These are phyloP conservation scores for Coniophora puteana DNA, from an alignment of 1,284 basidiomycete species.

Conservation along the genomic window DNA sequence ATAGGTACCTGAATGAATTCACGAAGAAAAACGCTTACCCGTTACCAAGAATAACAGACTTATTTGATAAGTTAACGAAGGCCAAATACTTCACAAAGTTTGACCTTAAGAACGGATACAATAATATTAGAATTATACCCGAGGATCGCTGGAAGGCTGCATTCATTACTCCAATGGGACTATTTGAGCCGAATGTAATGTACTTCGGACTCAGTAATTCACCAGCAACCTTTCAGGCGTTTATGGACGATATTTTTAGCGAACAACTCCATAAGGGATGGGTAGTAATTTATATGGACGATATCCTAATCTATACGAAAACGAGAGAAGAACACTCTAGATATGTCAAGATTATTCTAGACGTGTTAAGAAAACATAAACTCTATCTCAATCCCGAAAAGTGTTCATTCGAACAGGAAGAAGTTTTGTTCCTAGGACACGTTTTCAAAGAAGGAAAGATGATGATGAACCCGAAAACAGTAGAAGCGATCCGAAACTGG, in stretches of 20 bases:
- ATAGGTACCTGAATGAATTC: too few species aligned
- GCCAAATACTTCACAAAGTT: too few species aligned
- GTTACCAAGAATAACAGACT: too few species aligned
- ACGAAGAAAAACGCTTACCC: too few species aligned
- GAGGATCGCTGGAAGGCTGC: too few species aligned
- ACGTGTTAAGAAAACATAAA: slow-evolving; percentile 1
- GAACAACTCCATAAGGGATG: neutral
- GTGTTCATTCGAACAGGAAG: neutral
- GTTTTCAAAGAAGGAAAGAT: neutral
- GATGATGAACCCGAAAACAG: neutral
- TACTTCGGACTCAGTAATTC: slow-evolving; percentile 1
- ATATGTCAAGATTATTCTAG: neutral
- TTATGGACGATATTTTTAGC: neutral
- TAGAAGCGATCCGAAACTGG: neutral
- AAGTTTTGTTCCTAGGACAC: slow-evolving; percentile 3
- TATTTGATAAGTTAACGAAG: too few species aligned
- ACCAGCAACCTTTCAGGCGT: neutral
- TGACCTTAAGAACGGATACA: too few species aligned
- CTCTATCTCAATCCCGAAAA: slow-evolving; percentile 2
- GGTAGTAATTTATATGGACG: slow-evolving; percentile 1
- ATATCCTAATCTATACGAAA: slow-evolving; percentile 11
- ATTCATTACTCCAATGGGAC: too few species aligned
- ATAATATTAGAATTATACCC: too few species aligned
- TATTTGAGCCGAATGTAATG: slow-evolving; percentile 3
- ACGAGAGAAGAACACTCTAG: too few species aligned